Percentiles rank a stretch among this genome's conserved stretches.
Evolutionary conservation across 1,139 yeast species (phyloP).

Genomic region (Suhomyces bolitotheri): DNA sequence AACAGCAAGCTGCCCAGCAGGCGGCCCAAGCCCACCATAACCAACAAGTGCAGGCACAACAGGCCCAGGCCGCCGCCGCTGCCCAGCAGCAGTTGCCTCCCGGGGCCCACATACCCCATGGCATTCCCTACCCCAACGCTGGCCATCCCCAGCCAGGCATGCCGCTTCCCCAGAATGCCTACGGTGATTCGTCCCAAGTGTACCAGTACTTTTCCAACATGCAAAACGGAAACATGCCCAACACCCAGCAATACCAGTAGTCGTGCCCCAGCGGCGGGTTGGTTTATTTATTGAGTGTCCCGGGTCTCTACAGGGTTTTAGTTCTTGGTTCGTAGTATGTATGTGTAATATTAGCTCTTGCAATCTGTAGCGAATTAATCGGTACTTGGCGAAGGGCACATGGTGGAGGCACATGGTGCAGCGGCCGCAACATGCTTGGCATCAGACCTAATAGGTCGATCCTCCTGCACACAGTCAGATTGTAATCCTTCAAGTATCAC

Average conservation of each 20-base stretch:
- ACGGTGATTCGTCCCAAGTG: constrained; percentile 42
- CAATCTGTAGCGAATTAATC: not conserved
- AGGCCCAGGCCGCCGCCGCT: constrained; percentile 31
- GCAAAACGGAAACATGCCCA: constrained; percentile 50
- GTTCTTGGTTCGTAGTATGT: constrained; percentile 8
- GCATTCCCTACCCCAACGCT: constrained; percentile 45
- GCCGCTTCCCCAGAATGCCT: constrained; percentile 49
- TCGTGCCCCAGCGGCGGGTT: not conserved
- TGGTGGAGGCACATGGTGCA: not conserved
- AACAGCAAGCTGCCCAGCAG: constrained; percentile 25
- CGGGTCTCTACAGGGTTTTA: constrained; percentile 5
- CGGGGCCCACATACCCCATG: constrained; percentile 48
- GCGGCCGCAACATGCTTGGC: too few species aligned
- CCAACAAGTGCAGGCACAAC: constrained; percentile 27
- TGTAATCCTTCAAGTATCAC: not conserved
- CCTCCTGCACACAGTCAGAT: too few species aligned
- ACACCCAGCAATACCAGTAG: constrained; percentile 46
- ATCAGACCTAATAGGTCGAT: too few species aligned
- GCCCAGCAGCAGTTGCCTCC: constrained; percentile 45
- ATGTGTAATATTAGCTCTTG: constrained; percentile 8
- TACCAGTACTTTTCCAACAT: constrained; percentile 61
- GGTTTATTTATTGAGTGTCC: not conserved
- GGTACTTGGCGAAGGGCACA: not conserved
- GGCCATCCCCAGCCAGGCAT: constrained; percentile 39
- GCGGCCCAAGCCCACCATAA: constrained; percentile 25